Evolutionary conservation across 495 filamentous ascomycete genomes (phyloP), one percentile per base, ranked within the genome.

Genomic region (Pyrenula aspistea): DNA sequence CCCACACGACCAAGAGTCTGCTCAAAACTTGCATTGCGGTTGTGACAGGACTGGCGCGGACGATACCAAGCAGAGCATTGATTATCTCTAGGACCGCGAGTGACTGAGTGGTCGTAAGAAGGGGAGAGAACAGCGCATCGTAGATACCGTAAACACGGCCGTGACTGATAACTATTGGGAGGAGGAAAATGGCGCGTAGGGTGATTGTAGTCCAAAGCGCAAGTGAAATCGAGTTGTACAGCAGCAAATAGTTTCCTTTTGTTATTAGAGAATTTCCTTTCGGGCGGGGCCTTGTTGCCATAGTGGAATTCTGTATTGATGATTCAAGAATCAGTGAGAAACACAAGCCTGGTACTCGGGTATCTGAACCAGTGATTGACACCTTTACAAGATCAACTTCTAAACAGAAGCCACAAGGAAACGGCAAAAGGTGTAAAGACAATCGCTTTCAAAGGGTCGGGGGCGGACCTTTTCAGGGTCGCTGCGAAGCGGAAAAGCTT

Each of bases 1-100:
- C 84, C 89, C 89, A 95, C 53, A 95, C 83, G 50, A 97, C 82
- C 51, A 95, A 77, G 56, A 95, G 74, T 11, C 92, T 87, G 53
- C 77, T 83, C 19, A 85, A 77, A 51, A 96, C 90, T 70, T 97
- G 92, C 78, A 95, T 86, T n/a, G 77, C 67, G 10, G 92, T 96
- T 1, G 92, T 97, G 58, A 82, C 61, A 68, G 96, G 60, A 0
- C 91, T 89, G 8, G 91, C 85, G 60, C 91, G 86, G 56, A 96
- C 89, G 60, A 96, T 65, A 50, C 91, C 86, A 82, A 67, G 21
- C 1, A 71, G 55, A 36, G 88, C 83, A 72, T 98, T 93, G 54
- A 89, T 61, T 24, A 96, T 75, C 71, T 99, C 93, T 62, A 95
- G 73, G 12, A 83, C 62, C 1, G 92, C 92, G 56, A 88, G 70